These are phyloP conservation scores for Mycosphaerella sp. DNA, from an alignment of 2,329 filamentous ascomycete species.

Conservation along the genomic window DNA sequence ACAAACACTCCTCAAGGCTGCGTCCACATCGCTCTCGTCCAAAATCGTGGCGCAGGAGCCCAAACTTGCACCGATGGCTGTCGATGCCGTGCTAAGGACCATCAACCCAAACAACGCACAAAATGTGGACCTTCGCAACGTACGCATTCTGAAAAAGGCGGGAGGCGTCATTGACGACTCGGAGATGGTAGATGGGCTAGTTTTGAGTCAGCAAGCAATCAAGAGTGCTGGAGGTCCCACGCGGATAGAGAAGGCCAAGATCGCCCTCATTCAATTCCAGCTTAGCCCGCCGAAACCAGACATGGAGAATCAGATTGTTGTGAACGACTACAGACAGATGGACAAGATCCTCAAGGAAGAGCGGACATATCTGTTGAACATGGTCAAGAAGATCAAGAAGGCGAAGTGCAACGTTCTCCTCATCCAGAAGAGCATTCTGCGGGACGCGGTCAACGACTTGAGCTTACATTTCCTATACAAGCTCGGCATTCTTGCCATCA, in stretches of 20 bases:
- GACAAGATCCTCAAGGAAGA: conserved; percentile 99
- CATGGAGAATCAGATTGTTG: conserved; percentile 99
- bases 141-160: conserved; percentile 94
- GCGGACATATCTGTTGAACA: conserved; percentile 92
- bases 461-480: conserved; percentile 97
- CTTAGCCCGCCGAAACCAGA: conserved; percentile 97
- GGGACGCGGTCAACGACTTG: conserved; percentile 95
- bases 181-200: conserved; percentile 90
- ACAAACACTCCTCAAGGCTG: conserved; percentile 85
- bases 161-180: conserved; percentile 98
- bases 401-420: conserved; percentile 98
- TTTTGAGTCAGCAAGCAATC: conserved; percentile 84
- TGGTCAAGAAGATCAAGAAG: conserved; percentile 99
- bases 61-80: conserved; percentile 94
- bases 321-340: conserved; percentile 99
- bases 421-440: conserved; percentile 97
- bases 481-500: conserved; percentile 89
- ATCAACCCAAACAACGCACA: conserved; percentile 94
- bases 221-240: conserved; percentile 88
- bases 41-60: conserved; percentile 99
- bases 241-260: conserved; percentile 94
- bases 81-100: conserved; percentile 90
- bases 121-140: conserved; percentile 94
- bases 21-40: conserved; percentile 92
- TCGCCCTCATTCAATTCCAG: conserved; percentile 97